phyloP scores from a whole-genome alignment of 192 early-diverging fungal species.

The Coemansia sp. region DNA sequence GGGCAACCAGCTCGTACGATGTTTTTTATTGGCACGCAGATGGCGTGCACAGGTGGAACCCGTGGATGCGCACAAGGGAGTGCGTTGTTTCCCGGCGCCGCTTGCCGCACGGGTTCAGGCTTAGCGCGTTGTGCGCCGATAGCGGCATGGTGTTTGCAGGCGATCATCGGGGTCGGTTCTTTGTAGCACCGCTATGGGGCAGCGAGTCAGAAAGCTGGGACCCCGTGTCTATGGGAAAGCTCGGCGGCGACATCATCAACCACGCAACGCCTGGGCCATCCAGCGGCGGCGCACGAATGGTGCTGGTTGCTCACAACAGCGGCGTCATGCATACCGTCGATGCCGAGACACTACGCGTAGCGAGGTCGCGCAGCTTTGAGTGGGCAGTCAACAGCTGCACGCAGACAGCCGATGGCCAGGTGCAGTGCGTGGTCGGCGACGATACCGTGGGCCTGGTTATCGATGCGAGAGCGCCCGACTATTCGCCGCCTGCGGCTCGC shows the following conservation, averaged over 20 bases:
- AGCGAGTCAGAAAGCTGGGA: slow-evolving; percentile 6
- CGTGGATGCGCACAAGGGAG: slow-evolving; percentile 16
- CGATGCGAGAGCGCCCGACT: slow-evolving; percentile 23
- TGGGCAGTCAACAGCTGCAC: slow-evolving; percentile 52
- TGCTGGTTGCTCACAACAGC: slow-evolving; percentile 34
- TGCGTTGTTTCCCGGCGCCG: slow-evolving; percentile 20
- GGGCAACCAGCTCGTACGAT: slow-evolving; percentile 44
- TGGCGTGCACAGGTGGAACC: slow-evolving; percentile 42
- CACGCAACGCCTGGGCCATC: slow-evolving; percentile 21
- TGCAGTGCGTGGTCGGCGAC: slow-evolving; percentile 52
- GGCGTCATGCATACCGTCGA: slow-evolving; percentile 23
- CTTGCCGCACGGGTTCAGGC: slow-evolving; percentile 22
- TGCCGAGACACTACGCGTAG: slow-evolving; percentile 2
- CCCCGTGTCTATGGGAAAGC: slow-evolving; percentile 1
- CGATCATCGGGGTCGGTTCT: slow-evolving; percentile 36
- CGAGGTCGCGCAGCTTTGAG: slow-evolving; percentile 6
- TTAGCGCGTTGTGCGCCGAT: slow-evolving; percentile 42
- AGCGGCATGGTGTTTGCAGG: slow-evolving; percentile 40
- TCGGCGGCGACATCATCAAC: slow-evolving; percentile 37
- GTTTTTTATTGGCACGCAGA: slow-evolving; percentile 39
- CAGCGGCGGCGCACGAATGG: slow-evolving; percentile 4
- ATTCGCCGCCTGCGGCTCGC: slow-evolving; percentile 3
- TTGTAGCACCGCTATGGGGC: slow-evolving; percentile 20
- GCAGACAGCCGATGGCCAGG: slow-evolving; percentile 11
- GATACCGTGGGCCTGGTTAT: slow-evolving; percentile 21